Percentiles rank a stretch among this genome's conserved stretches.
phyloP scores from a whole-genome alignment of 306 rosid genomes.

The Hippophae tibetana region DNA sequence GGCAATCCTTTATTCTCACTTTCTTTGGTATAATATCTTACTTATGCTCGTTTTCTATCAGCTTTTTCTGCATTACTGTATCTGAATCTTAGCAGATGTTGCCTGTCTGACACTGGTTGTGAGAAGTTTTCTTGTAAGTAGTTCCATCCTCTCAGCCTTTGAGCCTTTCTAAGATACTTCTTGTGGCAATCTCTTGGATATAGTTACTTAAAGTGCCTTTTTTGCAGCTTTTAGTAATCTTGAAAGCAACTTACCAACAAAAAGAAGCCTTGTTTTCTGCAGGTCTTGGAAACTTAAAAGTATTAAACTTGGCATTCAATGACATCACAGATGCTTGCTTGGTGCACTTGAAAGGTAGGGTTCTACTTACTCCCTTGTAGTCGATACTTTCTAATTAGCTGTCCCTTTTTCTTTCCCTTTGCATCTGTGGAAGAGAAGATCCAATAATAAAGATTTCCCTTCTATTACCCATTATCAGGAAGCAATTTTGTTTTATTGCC shows the following conservation, averaged over 20 bases:
- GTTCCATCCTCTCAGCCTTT: neutral
- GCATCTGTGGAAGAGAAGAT: neutral
- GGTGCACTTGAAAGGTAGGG: conserved; percentile 67
- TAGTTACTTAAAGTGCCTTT: conserved; percentile 6
- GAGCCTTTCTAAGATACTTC: conserved; percentile 7
- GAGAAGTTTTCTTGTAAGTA: conserved; percentile 73
- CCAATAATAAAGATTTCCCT: neutral
- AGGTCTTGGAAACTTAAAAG: conserved; percentile 68
- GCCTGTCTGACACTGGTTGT: conserved; percentile 53
- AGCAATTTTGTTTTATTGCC: neutral
- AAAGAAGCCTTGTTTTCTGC: conserved; percentile 18
- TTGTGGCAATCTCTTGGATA: conserved; percentile 1
- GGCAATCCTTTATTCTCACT: conserved; percentile 2
- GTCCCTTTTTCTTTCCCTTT: conserved; percentile 4
- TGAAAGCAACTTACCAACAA: conserved; percentile 5
- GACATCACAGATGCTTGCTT: conserved; percentile 62
- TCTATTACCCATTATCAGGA: neutral
- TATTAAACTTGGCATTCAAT: conserved; percentile 71
- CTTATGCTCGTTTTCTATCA: conserved; percentile 27
- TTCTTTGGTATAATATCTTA: conserved; percentile 23
- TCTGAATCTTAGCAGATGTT: conserved; percentile 81
- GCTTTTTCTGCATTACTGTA: conserved; percentile 52
- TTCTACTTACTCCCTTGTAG: conserved; percentile 3
- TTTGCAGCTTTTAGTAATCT: neutral
- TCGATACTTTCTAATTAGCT: neutral